These are phyloP conservation scores for Clonostachys chloroleuca DNA, from an alignment of 2,329 filamentous ascomycete species.

Conservation along the genomic window DNA sequence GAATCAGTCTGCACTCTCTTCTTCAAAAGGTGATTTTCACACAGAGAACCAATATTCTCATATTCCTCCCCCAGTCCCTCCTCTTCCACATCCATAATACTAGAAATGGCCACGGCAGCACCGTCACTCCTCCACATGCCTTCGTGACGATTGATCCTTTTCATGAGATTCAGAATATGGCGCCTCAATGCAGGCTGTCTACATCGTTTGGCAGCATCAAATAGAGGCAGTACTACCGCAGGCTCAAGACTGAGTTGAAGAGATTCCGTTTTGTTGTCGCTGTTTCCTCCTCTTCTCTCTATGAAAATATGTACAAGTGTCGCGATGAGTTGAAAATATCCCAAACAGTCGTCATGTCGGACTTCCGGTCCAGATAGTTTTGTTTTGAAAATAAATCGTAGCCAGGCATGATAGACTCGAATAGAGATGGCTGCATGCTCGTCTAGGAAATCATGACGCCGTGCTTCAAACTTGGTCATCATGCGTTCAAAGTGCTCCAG, in stretches of 20 bases:
- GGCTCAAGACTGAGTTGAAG: constrained; percentile 18
- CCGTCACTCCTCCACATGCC: constrained; percentile 17
- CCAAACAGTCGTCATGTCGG: constrained; percentile 12
- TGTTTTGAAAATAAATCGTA: constrained; percentile 5
- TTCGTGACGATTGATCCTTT: constrained; percentile 4
- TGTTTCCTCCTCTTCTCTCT: background rate
- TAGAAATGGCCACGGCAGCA: constrained; percentile 7
- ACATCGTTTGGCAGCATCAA: constrained; percentile 16
- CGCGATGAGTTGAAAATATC: constrained; percentile 18
- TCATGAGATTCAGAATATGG: constrained; percentile 5
- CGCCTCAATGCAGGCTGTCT: constrained; percentile 19
- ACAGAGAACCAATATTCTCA: background rate
- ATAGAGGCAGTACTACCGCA: constrained; percentile 21
- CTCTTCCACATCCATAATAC: constrained; percentile 10
- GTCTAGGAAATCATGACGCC: no score
- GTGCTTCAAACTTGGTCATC: background rate
- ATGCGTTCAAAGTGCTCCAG: background rate
- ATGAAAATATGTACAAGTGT: background rate
- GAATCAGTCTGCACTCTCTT: background rate
- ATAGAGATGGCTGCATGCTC: constrained; percentile 6
- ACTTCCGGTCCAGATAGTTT: background rate
- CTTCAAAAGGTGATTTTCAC: background rate
- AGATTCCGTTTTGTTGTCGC: background rate
- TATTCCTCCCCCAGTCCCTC: background rate
- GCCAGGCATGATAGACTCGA: constrained; percentile 19